Evolutionary conservation across 108 stramenopile species (phyloP).

Genomic region (Cyclostephanos tholiformis): DNA sequence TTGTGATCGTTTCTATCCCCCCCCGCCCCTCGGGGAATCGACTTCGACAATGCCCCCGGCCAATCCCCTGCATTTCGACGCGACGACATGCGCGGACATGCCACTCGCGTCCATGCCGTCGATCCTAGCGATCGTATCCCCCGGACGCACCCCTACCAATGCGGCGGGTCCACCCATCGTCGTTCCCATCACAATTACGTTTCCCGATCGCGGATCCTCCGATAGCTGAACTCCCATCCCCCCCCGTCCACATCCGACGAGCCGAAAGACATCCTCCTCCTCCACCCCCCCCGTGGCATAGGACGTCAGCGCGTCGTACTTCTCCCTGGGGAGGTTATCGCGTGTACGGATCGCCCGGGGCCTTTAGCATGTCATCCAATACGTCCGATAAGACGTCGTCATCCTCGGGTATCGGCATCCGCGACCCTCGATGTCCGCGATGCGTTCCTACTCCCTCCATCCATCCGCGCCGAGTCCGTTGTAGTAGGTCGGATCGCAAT

Average conservation of each 20-base stretch:
- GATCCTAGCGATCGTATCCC: conserved; percentile 49
- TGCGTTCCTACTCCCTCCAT: conserved; percentile 42
- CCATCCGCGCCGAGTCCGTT: conserved; percentile 59
- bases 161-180: conserved; percentile 49
- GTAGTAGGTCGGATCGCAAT: conserved; percentile 58
- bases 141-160: conserved; percentile 43
- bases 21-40: too few relatives aligned
- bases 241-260: not conserved
- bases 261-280: not conserved
- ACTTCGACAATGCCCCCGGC: conserved; percentile 39
- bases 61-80: conserved; percentile 57
- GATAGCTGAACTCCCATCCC: conserved; percentile 65
- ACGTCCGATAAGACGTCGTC: conserved; percentile 33
- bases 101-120: conserved; percentile 53
- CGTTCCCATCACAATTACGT: conserved; percentile 47
- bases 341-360: conserved; percentile 63
- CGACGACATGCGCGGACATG: conserved; percentile 53
- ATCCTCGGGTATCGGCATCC: conserved; percentile 61
- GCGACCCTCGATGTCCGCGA: conserved; percentile 51
- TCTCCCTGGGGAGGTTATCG: conserved; percentile 44
- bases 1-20: too few relatives aligned
- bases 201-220: conserved; percentile 34
- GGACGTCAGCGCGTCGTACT: conserved; percentile 51
- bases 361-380: conserved; percentile 49
- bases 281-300: conserved; percentile 51